Evolutionary conservation across 768 basidiomycete genomes (phyloP), one percentile per base, ranked within the genome.

Genomic region (Tulasnella sp.): DNA sequence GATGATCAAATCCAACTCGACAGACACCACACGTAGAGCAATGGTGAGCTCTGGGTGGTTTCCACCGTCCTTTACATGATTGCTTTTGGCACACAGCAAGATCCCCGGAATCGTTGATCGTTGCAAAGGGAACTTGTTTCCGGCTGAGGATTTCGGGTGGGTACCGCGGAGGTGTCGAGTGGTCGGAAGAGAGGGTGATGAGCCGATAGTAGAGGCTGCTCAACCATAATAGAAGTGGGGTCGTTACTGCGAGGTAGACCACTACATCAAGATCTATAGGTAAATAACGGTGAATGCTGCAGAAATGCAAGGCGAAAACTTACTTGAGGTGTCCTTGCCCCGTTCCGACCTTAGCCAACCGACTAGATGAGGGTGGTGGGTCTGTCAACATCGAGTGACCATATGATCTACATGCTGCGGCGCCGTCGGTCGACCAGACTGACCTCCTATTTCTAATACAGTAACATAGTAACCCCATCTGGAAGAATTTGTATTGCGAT

Each of bases 1-100:
- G 75, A 36, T 76, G 75, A 52, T 76, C 75, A 17, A 38, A 76
- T 22, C 75, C 75, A n/a, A 72, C 22, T 8, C 68, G 68, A n/a
- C 75, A 76, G 9, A 34, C 49, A 8, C 31, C 38, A n/a, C 75
- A 76, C 0, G 42, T 71, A 4, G 75, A 71, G 45, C 75, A 76
- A 39, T 76, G 75, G 38, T 76, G 75, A 25, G 75, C 31, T 38
- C 69, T 42, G 17, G 69, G 67, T 31, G 75, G 75, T 42, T 76
- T 76, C 75, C 75, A 76, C 5, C 75, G 72, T 37, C 75, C 75
- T 11, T 76, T 76, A 37, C 75, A 76, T 4, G 9, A 19, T 31
- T 54, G 31, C 29, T 76, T 76, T 19, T 31, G 31, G 45, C 75
- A 76, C 15, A 9, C 34, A 31, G 37, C 75, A 38, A 76, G 67